Evolutionary conservation across 2,329 filamentous ascomycete species (phyloP).

Genomic region (Dothideomycetidae sp.): DNA sequence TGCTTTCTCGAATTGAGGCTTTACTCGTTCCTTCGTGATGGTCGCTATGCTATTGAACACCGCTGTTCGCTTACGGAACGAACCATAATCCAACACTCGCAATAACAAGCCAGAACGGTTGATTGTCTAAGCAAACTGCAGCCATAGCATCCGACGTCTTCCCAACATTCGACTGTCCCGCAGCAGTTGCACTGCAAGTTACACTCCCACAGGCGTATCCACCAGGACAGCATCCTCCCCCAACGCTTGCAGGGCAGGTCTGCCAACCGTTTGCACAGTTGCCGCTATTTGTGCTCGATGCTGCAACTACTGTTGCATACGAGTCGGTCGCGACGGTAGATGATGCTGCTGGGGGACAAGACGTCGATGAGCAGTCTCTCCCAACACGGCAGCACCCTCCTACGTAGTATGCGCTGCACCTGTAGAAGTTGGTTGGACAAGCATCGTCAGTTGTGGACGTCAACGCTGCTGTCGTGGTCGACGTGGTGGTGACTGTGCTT

Average conservation of each 20-base stretch:
- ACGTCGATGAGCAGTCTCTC: slow-evolving; percentile 66
- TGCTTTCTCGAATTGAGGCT: too few relatives aligned
- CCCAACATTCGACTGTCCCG: slow-evolving; percentile 40
- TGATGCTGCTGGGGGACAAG: slow-evolving; percentile 50
- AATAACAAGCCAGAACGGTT: too few relatives aligned
- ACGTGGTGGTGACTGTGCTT: slow-evolving; percentile 24
- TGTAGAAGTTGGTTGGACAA: slow-evolving; percentile 86
- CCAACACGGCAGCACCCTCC: slow-evolving; percentile 84
- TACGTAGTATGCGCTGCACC: slow-evolving; percentile 65
- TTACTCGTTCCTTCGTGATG: too few relatives aligned
- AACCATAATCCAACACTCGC: too few relatives aligned
- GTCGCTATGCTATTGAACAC: too few relatives aligned
- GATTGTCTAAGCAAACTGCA: too few relatives aligned
- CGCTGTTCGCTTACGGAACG: too few relatives aligned
- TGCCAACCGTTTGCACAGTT: slow-evolving; percentile 71
- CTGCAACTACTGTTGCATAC: slow-evolving; percentile 58
- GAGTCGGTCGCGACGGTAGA: slow-evolving; percentile 51
- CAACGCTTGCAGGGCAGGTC: slow-evolving; percentile 48
- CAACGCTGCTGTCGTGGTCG: slow-evolving; percentile 13
- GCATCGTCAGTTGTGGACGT: slow-evolving; percentile 20
- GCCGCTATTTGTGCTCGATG: slow-evolving; percentile 35
- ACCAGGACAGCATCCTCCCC: slow-evolving; percentile 71
- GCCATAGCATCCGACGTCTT: slow-evolving; percentile 29
- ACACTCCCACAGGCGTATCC: slow-evolving; percentile 57
- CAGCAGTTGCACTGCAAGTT: slow-evolving; percentile 49